Percentiles rank a stretch among this genome's conserved stretches.
Evolutionary conservation across 1,284 basidiomycete genomes (phyloP).

Genomic region (Microbotryum violaceum): DNA sequence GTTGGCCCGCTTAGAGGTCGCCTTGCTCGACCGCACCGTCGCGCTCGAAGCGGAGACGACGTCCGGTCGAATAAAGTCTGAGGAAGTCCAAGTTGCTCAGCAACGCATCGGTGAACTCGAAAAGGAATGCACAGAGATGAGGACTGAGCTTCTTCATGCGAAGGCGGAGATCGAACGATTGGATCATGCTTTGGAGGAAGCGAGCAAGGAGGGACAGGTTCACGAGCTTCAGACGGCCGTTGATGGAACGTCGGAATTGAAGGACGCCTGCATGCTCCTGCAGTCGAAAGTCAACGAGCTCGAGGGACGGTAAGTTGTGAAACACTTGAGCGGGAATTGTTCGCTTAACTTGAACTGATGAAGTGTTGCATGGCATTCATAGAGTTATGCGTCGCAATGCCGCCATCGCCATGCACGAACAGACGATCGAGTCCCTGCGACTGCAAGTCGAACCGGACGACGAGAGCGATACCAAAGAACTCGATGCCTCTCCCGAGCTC

Average conservation of each 20-base stretch:
- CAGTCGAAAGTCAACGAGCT: conserved; percentile 4
- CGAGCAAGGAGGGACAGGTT: neutral
- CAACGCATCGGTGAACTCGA: conserved; percentile 8
- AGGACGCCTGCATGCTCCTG: conserved; percentile 9
- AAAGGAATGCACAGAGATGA: conserved; percentile 7
- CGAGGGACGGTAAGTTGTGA: conserved; percentile 5
- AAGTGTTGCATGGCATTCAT: neutral
- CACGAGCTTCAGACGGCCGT: conserved; percentile 6
- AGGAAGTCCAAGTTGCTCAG: neutral
- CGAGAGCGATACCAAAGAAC: conserved; percentile 14
- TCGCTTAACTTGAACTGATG: neutral
- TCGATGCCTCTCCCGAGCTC: conserved; percentile 5
- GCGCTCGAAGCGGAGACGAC: conserved; percentile 5
- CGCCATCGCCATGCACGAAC: conserved; percentile 11
- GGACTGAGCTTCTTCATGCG: conserved; percentile 4
- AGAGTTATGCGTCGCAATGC: conserved; percentile 13
- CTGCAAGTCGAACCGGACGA: conserved; percentile 20
- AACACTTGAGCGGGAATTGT: neutral
- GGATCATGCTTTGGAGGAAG: neutral
- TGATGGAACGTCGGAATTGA: conserved; percentile 8
- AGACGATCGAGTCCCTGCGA: conserved; percentile 17
- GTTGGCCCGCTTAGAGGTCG: conserved; percentile 10
- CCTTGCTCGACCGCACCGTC: conserved; percentile 16
- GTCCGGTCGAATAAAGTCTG: neutral
- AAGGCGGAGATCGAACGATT: conserved; percentile 1